Conservation (phyloP, 805 yeast species). For the Starmera dryadoides region DNA sequence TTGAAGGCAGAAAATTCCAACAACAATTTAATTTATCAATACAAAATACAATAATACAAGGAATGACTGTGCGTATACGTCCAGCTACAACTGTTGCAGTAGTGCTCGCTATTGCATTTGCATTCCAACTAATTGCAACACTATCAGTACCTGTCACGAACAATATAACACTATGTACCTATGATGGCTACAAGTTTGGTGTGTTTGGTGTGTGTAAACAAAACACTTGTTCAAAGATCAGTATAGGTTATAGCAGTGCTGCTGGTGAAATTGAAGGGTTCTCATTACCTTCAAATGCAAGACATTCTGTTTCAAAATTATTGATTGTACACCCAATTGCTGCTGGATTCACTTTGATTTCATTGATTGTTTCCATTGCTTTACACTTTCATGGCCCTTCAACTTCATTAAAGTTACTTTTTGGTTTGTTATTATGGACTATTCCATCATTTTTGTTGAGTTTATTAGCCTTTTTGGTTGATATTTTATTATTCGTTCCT, state of each 20-base stretch:
- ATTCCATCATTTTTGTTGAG: slow-evolving; percentile 64
- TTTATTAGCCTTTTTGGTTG: slow-evolving; percentile 73
- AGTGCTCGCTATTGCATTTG: slow-evolving; percentile 42
- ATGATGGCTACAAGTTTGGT: slow-evolving; percentile 48
- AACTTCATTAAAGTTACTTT: slow-evolving; percentile 34
- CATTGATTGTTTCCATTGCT: slow-evolving; percentile 32
- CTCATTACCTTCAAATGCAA: slow-evolving; percentile 51
- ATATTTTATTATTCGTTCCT: slow-evolving; percentile 70
- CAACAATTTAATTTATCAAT: too few species aligned
- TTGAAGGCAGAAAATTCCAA: too few species aligned
- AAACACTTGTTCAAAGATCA: slow-evolving; percentile 29
- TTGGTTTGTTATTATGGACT: slow-evolving; percentile 49
- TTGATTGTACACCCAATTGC: slow-evolving; percentile 65
- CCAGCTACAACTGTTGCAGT: slow-evolving; percentile 28
- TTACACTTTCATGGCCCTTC: slow-evolving; percentile 31
- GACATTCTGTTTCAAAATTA: slow-evolving; percentile 50
- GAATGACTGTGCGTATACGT: slow-evolving; percentile 21
- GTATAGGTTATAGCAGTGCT: slow-evolving; percentile 36
- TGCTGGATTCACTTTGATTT: slow-evolving; percentile 42
- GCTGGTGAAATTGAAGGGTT: slow-evolving; percentile 30
- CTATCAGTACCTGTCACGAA: slow-evolving; percentile 54
- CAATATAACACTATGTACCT: slow-evolving; percentile 40
- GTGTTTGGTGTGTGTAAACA: slow-evolving; percentile 59
- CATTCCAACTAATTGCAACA: slow-evolving; percentile 52
- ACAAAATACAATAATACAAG: too few species aligned